Evolutionary conservation across 202 grass and related monocot species (phyloP).

Genomic region (Cymbopogon flexuosus): DNA sequence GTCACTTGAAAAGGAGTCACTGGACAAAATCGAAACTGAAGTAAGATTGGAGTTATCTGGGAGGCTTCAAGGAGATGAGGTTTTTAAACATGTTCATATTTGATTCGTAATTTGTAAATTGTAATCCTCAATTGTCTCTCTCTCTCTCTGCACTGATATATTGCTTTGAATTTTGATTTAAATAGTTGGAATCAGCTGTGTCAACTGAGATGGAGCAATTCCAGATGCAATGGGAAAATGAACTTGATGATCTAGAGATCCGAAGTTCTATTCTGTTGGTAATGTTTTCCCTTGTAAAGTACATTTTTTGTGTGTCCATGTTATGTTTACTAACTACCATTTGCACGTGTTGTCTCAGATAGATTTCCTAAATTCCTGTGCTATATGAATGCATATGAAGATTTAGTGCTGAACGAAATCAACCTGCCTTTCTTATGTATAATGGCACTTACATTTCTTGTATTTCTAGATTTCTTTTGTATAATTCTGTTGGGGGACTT

Average conservation of each 20-base stretch:
- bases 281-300: conserved; percentile 17
- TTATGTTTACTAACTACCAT: not conserved
- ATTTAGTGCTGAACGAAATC: not conserved
- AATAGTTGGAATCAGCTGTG: conserved; percentile 79
- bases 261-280: conserved; percentile 72
- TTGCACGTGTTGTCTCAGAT: conserved; percentile 16
- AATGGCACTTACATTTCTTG: not conserved
- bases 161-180: conserved; percentile 13
- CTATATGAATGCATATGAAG: not conserved
- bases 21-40: conserved; percentile 83
- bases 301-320: not conserved
- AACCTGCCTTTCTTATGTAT: not conserved
- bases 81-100: conserved; percentile 44
- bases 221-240: conserved; percentile 62
- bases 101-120: not conserved
- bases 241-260: conserved; percentile 81
- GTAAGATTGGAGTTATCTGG: conserved; percentile 83
- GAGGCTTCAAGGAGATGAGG: conserved; percentile 65
- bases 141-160: conserved; percentile 26
- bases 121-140: not conserved
- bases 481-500: not conserved
- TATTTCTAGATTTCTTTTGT: not conserved
- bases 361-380: not conserved
- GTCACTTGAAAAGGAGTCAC: conserved; percentile 90
- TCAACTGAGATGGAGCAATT: conserved; percentile 80